A percentile compares a stretch with the other conserved stretches of the same genome.
phyloP scores from a whole-genome alignment of 2,329 filamentous ascomycete genomes.

The Davidsoniella eucalypti region DNA sequence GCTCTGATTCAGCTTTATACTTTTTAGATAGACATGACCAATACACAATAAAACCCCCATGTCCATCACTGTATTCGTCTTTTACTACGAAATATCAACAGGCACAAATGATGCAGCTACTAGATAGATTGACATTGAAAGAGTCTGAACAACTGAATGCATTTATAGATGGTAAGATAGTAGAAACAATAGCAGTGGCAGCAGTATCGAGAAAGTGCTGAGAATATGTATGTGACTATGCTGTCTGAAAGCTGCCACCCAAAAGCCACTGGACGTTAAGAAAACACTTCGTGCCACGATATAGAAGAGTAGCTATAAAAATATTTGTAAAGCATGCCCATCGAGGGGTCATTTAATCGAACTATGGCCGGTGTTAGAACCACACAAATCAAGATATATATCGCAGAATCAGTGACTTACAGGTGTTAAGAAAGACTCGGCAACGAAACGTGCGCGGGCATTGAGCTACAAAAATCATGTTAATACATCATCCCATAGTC shows the following conservation, averaged over 20 bases:
- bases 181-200: no score
- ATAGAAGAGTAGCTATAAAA: not conserved
- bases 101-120: no score
- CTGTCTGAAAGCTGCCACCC: not conserved
- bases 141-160: no score
- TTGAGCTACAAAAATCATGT: constrained; percentile 50
- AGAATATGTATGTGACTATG: not conserved
- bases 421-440: constrained; percentile 93
- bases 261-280: not conserved
- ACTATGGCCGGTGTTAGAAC: constrained; percentile 1
- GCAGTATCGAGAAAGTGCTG: not conserved
- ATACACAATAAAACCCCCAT: no score
- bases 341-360: constrained; percentile 8
- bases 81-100: no score
- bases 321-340: no score
- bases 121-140: no score
- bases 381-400: not conserved
- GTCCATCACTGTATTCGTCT: no score
- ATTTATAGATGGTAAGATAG: no score
- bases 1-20: no score
- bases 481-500: constrained; percentile 4
- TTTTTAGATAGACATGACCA: no score
- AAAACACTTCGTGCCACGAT: not conserved
- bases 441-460: constrained; percentile 89
- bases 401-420: constrained; percentile 29